Base-by-base conservation (phyloP, 2,329 filamentous ascomycete species). In the Colletotrichum tofieldiae region DNA sequence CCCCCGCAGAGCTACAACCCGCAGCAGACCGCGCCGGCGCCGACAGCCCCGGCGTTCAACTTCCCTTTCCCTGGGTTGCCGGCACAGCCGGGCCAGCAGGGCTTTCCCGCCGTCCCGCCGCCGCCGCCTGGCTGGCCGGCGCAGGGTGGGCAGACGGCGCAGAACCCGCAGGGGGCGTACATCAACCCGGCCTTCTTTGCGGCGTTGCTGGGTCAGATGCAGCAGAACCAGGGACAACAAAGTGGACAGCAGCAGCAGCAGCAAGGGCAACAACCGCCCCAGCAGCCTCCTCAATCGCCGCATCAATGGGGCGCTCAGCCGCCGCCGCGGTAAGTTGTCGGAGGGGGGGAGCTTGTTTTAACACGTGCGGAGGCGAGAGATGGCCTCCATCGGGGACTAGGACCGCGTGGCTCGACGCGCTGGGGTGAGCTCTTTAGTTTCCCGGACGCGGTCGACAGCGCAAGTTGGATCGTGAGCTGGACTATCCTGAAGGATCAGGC, bases 111-210 rank as follows among this genome's bases (percentile, higher is more conserved):
- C 12, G 81, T 81, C 3, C 85, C 85, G 4, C 85, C 84, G 1
- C 84, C 85, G 26, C 84, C 85, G 55, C 81, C 82, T 20, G 81
- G 80, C 23, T 80, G 79, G 78, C 77, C 77, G 32, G 75, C 78
- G 51, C 78, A 80, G 69, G 79, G 75, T 78, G 82, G 72, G 55
- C 82, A 82, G 45, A 71, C 45, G 74, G 75, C 55, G 74, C 82
- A 51, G 77, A 83, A 20, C 79, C 82, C 45, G 79, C 79, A 56
- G 82, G 59, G 85, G 73, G 82, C 86, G 12, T 88, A 88, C 75
- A 85, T 90, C 71, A 91, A 90, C 74, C 90, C 90, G 4, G 85
- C 87, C 1, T 87, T 92, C 77, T 84, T 91, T 70, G 85, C 87
- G 51, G 85, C 84, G 5, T 73, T 87, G 45, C 84, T 87, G 80